These are phyloP conservation scores for Pseudocercospora pini-densiflorae DNA, from an alignment of 2,329 filamentous ascomycete species.

Conservation along the genomic window DNA sequence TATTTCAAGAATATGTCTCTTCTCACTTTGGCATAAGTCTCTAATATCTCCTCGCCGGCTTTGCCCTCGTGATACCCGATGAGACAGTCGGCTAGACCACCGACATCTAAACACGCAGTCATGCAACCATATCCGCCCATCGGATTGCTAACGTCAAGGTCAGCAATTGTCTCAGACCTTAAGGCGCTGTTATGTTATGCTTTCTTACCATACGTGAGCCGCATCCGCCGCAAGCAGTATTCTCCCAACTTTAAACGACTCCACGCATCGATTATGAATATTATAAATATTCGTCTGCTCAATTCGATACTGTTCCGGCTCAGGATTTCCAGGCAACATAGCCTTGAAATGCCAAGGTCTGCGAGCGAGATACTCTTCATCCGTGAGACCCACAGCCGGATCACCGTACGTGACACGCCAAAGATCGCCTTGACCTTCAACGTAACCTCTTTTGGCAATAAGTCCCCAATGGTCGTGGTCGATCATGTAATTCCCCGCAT, in stretches of 20 bases:
- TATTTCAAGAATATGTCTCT: constrained; percentile 42
- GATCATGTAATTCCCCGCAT: constrained; percentile 48
- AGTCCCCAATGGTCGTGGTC: constrained; percentile 43
- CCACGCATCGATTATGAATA: constrained; percentile 46
- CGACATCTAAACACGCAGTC: constrained; percentile 34
- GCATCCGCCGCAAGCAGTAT: constrained; percentile 47
- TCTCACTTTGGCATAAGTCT: constrained; percentile 42
- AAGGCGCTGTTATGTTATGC: not conserved
- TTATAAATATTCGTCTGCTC: constrained; percentile 46
- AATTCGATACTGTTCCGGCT: constrained; percentile 39
- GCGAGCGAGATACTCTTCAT: constrained; percentile 32
- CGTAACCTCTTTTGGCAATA: constrained; percentile 30
- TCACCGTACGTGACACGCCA: constrained; percentile 51
- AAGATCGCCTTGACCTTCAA: constrained; percentile 39
- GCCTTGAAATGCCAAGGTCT: constrained; percentile 30
- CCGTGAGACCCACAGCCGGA: constrained; percentile 34
- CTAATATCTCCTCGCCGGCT: constrained; percentile 37
- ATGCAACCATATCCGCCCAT: constrained; percentile 34
- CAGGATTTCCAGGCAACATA: constrained; percentile 33
- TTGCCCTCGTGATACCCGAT: constrained; percentile 28
- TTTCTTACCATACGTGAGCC: constrained; percentile 37
- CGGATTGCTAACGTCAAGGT: constrained; percentile 19
- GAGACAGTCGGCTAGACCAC: constrained; percentile 33
- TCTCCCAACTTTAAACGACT: constrained; percentile 39
- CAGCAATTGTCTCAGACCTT: not conserved